These are phyloP conservation scores for Porphyrellus cyaneotinctus DNA, from an alignment of 768 basidiomycete species.

Conservation along the genomic window DNA sequence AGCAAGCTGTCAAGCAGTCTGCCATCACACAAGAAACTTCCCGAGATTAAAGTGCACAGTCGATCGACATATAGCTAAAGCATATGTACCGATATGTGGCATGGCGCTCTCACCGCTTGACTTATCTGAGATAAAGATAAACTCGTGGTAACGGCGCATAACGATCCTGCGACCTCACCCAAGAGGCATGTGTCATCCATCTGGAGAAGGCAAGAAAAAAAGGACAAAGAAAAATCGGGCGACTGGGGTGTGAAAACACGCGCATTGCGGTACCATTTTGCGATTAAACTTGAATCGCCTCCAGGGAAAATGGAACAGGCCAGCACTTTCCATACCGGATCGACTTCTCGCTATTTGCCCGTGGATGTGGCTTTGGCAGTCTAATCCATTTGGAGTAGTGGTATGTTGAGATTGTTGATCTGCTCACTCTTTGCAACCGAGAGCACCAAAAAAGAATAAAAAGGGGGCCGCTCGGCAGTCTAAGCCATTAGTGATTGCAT, in stretches of 20 bases:
- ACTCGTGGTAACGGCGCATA: constrained; percentile 25
- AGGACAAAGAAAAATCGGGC: not conserved
- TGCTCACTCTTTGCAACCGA: constrained; percentile 9
- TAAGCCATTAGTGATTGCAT: constrained; percentile 22
- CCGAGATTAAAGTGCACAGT: constrained; percentile 21
- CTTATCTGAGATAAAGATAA: constrained; percentile 31
- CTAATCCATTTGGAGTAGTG: constrained; percentile 1
- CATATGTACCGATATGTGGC: not conserved
- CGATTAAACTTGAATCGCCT: constrained; percentile 15
- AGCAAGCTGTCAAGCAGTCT: constrained; percentile 6
- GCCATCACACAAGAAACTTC: constrained; percentile 10
- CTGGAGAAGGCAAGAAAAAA: constrained; percentile 8
- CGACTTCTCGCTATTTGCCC: constrained; percentile 14
- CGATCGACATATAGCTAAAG: constrained; percentile 23
- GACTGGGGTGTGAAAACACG: constrained; percentile 16
- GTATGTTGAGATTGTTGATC: constrained; percentile 12
- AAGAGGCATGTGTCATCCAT: constrained; percentile 22
- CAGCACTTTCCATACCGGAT: constrained; percentile 20
- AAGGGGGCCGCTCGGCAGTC: constrained; percentile 21
- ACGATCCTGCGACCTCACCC: constrained; percentile 25
- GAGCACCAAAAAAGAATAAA: constrained; percentile 7
- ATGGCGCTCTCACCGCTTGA: constrained; percentile 16
- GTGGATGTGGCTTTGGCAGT: constrained; percentile 11
- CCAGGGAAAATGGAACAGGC: constrained; percentile 19
- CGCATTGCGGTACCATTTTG: constrained; percentile 18